Percentiles rank a stretch among this genome's conserved stretches.
Conservation (phyloP, 225 moss, liverwort and hornwort species). For the Asterella californica region DNA sequence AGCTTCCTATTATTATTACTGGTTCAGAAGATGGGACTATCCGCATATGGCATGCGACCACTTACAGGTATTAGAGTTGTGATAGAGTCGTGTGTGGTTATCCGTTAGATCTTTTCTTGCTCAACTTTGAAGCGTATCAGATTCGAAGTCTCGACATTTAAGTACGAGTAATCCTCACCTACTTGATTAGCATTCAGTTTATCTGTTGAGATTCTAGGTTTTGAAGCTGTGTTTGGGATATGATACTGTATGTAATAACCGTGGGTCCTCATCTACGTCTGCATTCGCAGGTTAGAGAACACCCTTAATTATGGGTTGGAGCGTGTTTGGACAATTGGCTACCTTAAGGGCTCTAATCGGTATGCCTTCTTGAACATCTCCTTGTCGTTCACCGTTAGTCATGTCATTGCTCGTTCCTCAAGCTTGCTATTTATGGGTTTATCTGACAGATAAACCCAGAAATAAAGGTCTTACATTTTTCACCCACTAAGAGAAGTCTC, state of each 20-base stretch:
- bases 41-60: slow-evolving; percentile 98
- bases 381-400: background rate
- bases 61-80: slow-evolving; percentile 52
- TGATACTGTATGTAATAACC: background rate
- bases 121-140: background rate
- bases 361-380: slow-evolving; percentile 15
- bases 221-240: background rate
- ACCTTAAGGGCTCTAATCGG: slow-evolving; percentile 85
- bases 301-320: slow-evolving; percentile 95
- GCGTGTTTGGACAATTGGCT: slow-evolving; percentile 92
- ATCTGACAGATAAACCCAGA: background rate
- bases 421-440: background rate
- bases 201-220: background rate
- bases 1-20: slow-evolving; percentile 85
- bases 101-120: background rate
- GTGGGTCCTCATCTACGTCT: background rate
- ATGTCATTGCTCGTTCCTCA: background rate
- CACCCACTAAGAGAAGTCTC: background rate
- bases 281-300: slow-evolving; percentile 69
- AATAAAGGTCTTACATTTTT: background rate
- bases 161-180: background rate
- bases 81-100: background rate
- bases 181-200: background rate
- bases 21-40: slow-evolving; percentile 99
- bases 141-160: background rate